phyloP scores from a whole-genome alignment of 441 rosid species.

The Erodium trifolium region DNA sequence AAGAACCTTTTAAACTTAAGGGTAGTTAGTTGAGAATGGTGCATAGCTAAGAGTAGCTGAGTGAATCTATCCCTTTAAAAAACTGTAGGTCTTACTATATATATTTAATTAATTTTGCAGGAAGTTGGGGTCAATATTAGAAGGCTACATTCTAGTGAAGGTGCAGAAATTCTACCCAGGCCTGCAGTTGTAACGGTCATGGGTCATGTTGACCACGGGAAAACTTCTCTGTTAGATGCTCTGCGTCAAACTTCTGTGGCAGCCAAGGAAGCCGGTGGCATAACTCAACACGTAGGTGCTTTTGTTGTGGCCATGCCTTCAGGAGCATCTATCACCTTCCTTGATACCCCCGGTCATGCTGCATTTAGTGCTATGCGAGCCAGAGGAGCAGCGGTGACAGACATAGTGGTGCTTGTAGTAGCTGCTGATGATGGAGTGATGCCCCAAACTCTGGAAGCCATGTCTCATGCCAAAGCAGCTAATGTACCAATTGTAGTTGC shows the following conservation, averaged over 20 bases:
- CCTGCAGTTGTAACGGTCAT: slow-evolving; percentile 77
- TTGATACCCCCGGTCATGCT: slow-evolving; percentile 92
- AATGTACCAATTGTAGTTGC: slow-evolving; percentile 87
- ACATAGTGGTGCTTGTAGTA: slow-evolving; percentile 80
- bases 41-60: too few species aligned
- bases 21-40: too few species aligned
- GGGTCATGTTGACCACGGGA: slow-evolving; percentile 97
- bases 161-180: slow-evolving; percentile 49
- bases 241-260: slow-evolving; percentile 76
- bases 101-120: slow-evolving; percentile 30
- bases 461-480: slow-evolving; percentile 75
- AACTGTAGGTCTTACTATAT: slow-evolving; percentile 13
- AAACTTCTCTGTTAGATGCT: slow-evolving; percentile 87
- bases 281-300: slow-evolving; percentile 94
- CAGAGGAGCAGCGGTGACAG: slow-evolving; percentile 91
- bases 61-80: slow-evolving; percentile 3
- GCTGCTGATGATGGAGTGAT: slow-evolving; percentile 95
- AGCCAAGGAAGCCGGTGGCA: slow-evolving; percentile 94
- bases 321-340: slow-evolving; percentile 65
- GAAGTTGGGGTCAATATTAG: slow-evolving; percentile 68
- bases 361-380: slow-evolving; percentile 94
- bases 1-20: too few species aligned
- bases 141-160: slow-evolving; percentile 67
- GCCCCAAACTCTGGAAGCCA: slow-evolving; percentile 93
- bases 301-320: slow-evolving; percentile 78